phyloP scores from a whole-genome alignment of 2,329 filamentous ascomycete genomes.

The Colletotrichum brevisporum region DNA sequence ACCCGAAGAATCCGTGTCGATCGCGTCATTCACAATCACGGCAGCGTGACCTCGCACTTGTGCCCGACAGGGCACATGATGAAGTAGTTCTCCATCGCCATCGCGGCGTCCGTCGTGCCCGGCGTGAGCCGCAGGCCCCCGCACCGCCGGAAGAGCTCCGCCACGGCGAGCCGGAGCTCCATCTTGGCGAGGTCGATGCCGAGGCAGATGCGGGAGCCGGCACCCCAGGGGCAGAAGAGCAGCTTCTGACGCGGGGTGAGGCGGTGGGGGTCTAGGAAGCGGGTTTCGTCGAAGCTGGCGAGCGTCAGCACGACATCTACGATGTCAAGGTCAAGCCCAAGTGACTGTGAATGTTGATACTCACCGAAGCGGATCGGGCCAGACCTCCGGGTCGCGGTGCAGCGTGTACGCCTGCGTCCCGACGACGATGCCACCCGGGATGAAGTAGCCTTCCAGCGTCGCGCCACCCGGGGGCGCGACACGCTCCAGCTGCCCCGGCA shows the following conservation, averaged over 20 bases:
- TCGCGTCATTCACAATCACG: neutral
- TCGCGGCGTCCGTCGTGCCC: constrained; percentile 53
- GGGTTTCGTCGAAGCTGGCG: constrained; percentile 31
- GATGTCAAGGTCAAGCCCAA: neutral
- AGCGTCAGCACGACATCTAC: neutral
- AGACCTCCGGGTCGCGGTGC: constrained; percentile 59
- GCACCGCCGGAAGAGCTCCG: constrained; percentile 66
- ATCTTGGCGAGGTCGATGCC: constrained; percentile 70
- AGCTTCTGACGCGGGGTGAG: constrained; percentile 57
- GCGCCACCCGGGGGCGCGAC: constrained; percentile 56
- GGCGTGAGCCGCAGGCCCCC: constrained; percentile 50
- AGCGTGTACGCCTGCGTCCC: constrained; percentile 61
- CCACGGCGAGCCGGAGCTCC: constrained; percentile 66
- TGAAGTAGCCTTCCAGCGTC: constrained; percentile 53
- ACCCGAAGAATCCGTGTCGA: neutral
- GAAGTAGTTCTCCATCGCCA: constrained; percentile 52
- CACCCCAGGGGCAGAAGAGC: constrained; percentile 67
- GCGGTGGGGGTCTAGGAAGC: constrained; percentile 13
- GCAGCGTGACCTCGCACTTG: constrained; percentile 47
- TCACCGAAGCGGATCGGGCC: constrained; percentile 53
- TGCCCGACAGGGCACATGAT: constrained; percentile 49
- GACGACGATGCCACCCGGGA: constrained; percentile 57
- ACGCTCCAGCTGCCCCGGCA: constrained; percentile 56
- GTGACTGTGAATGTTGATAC: neutral
- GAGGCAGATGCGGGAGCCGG: constrained; percentile 63